Percentiles rank a stretch among this genome's conserved stretches.
Evolutionary conservation across 345 rosid genomes (phyloP).

Genomic region (Brassica incana): DNA sequence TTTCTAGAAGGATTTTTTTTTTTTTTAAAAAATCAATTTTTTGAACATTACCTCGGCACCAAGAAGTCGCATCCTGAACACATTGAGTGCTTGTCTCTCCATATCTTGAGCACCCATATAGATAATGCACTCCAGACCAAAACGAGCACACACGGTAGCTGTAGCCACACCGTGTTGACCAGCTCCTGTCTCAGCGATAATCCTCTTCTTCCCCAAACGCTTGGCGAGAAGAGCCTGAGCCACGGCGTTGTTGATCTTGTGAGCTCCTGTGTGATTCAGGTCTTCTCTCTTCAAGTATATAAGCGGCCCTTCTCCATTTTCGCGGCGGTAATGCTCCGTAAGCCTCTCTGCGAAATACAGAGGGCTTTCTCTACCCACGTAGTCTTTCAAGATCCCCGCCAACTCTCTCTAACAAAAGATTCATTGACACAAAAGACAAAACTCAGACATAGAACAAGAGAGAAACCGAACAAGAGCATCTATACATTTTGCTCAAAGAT

Average conservation of each 20-base stretch:
- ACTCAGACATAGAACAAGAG: background rate
- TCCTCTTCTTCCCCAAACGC: constrained; percentile 76
- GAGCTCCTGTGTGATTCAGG: constrained; percentile 92
- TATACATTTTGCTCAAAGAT: background rate
- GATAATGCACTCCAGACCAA: constrained; percentile 72
- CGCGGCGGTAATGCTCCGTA: constrained; percentile 69
- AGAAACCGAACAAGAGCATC: no score
- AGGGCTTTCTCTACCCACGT: constrained; percentile 91
- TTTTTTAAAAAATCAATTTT: no score
- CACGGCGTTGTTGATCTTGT: constrained; percentile 87
- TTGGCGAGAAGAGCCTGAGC: constrained; percentile 91
- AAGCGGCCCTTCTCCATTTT: constrained; percentile 79
- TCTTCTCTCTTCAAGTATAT: constrained; percentile 96
- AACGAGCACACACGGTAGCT: constrained; percentile 90
- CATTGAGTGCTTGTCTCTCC: constrained; percentile 92
- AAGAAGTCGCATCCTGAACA: constrained; percentile 88
- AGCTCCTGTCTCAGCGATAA: constrained; percentile 95
- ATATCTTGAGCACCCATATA: constrained; percentile 97
- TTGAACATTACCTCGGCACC: constrained; percentile 68
- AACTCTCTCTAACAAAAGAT: constrained; percentile 60
- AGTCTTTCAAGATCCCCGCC: constrained; percentile 77
- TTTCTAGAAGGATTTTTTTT: no score
- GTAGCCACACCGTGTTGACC: constrained; percentile 99
- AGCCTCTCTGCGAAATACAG: constrained; percentile 91
- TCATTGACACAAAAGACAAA: background rate